Evolutionary conservation across 129 eudicot genomes (phyloP), one percentile per base, ranked within the genome.

Genomic region (Deinandra increscens): DNA sequence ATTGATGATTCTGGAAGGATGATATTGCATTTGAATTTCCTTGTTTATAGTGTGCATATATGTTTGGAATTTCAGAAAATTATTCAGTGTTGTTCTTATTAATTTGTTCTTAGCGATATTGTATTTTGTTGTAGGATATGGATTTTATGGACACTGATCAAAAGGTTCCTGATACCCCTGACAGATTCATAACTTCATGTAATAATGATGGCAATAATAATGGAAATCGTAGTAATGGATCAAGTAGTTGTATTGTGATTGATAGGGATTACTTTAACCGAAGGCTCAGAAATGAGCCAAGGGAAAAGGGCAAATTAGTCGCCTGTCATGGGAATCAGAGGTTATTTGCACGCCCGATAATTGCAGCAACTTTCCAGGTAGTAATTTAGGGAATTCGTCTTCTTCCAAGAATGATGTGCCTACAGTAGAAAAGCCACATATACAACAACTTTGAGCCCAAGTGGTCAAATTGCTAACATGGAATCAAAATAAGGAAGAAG

Each of bases 111-210:
- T 11, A 10, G 26, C 34, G 50, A n/a, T 49, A 56, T 17, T 39
- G 12, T 61, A 51, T 45, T 76, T n/a, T 58, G 41, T 18, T 84
- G 76, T 81, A 87, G 97, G 80, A 9, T 71, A 87, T 84, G 95
- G 95, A 85, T 74, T 77, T 31, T 38, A 81, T 87, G 95, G 95
- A 87, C 78, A 77, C 79, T 63, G 97, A 90, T 78, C 70, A 81
- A 20, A 58, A 84, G 64, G 85, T 90, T 68, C 97, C 95, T 12
- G 97, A 90, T 37, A 87, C 95, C 31, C 97, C 97, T 46, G 95
- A 90, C 29, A 83, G 91, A 64, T 71, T 79, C 33, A 38, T 69
- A 55, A 17, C 58, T 5, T 34, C 63, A 7, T 41, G 29, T 64
- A 59, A 29, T n/a, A 70, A 33, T 69, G 74, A 69, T 7, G 77